Base-by-base conservation (phyloP, 2,329 filamentous ascomycete genomes). In the Davidsoniella virescens region DNA sequence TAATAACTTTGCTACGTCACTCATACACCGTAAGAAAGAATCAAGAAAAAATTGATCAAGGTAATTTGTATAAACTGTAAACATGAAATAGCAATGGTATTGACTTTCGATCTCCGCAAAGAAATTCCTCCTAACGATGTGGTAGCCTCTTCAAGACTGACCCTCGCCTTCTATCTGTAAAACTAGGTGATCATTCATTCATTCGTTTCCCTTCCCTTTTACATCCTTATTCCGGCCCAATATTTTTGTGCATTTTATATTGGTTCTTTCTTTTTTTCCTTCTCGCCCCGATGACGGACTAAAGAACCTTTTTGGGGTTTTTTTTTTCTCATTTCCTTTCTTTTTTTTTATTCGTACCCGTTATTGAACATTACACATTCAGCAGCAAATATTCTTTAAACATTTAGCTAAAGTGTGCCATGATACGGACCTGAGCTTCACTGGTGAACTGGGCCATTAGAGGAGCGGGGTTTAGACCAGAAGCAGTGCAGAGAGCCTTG, bases 361-460 rank as follows among this genome's bases (percentile, higher is more conserved):
- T 45, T 33, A 43, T 29, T 17, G 9, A 23, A 44, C 26, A 14
- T 20, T 18, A 36, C 10, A 17, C 17, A n/a, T 16, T 18, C 12
- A 6, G 16, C 38, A 25, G 26, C 38, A 23, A 23, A 5, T 23
- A 4, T 23, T 23, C 20, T 23, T 5, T n/a, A 2, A 25, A 25
- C 5, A 49, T 39, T 60, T 75, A 87, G 60, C 75, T 72, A 67
- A 94, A 94, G 68, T 82, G 86, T 56, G 76, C 77, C 64, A 82
- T 80, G 54, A 93, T 85, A 9, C 76, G 81, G 60, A 80, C 76
- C 65, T 95, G 88, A 54, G 84, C 82, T 58, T 94, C 85, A 2
- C 81, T 80, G 10, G 80, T 76, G 60, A 96, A 78, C 51, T 80
- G 79, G 54, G 79, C 76, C 50, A 94, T 71, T 47, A 94, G 70